Conservation (phyloP, 352 stramenopile species). For the Phytopythium delawarense region DNA sequence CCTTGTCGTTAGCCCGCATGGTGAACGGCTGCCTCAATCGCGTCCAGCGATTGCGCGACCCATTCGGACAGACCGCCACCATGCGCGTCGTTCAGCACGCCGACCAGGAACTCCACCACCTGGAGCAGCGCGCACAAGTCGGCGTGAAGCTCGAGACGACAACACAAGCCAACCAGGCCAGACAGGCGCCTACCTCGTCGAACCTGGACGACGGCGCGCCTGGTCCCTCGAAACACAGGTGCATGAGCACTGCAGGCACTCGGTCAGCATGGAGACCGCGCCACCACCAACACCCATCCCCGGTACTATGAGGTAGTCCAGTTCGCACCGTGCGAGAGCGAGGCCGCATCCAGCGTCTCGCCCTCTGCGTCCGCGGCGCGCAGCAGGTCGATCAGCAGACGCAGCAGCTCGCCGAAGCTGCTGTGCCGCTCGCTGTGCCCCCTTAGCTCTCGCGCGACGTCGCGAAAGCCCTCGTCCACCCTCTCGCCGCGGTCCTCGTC, state of each 20-base stretch:
- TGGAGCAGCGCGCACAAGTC: background rate
- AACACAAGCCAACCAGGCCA: background rate
- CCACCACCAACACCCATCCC: no score
- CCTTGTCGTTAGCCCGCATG: background rate
- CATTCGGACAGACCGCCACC: background rate
- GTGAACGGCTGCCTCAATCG: background rate
- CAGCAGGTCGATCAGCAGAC: background rate
- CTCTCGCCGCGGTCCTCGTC: background rate
- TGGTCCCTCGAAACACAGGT: background rate
- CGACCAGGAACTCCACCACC: constrained; percentile 5
- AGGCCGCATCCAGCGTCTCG: background rate
- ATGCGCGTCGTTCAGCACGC: background rate
- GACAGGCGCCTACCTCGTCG: background rate
- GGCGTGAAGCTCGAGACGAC: background rate
- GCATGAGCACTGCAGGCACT: background rate
- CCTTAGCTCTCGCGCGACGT: background rate
- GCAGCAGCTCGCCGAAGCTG: background rate
- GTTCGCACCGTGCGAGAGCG: background rate
- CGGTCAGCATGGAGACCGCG: background rate
- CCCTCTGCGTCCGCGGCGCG: background rate
- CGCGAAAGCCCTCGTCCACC: background rate
- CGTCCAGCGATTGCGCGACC: background rate
- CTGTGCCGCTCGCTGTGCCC: background rate
- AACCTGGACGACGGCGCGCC: background rate
- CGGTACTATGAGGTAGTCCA: no score